These are phyloP conservation scores for Pestalotiopsis sp. DNA, from an alignment of 2,329 filamentous ascomycete species.

Conservation along the genomic window DNA sequence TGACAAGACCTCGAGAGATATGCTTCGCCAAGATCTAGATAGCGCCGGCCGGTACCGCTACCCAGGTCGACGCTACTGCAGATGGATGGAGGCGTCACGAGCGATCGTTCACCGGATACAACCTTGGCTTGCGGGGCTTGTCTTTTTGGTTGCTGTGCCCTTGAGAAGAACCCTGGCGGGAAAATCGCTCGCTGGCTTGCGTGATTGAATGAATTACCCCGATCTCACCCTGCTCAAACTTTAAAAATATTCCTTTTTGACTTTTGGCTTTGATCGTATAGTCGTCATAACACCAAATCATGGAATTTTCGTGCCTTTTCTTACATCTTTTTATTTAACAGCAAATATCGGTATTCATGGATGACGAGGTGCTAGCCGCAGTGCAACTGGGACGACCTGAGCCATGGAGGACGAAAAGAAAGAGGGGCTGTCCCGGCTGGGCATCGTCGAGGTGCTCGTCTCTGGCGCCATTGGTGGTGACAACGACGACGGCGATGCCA, in stretches of 20 bases:
- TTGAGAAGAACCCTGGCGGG: not conserved
- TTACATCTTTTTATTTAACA: not conserved
- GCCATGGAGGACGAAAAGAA: slow-evolving; percentile 7
- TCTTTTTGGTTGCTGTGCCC: not conserved
- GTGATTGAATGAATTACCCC: not conserved
- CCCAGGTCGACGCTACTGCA: not conserved
- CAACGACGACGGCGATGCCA: not conserved
- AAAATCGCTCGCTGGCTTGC: not conserved
- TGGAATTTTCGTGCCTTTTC: not conserved
- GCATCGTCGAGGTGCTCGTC: not conserved
- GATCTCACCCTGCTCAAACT: not conserved
- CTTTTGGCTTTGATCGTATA: not conserved
- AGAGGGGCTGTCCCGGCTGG: slow-evolving; percentile 7
- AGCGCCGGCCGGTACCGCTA: not conserved
- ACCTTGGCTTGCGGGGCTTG: not conserved
- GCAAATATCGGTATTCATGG: not conserved
- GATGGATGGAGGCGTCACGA: not conserved
- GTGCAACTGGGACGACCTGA: not conserved
- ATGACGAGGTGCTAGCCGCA: not conserved
- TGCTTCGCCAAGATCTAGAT: not conserved
- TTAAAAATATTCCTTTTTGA: not conserved
- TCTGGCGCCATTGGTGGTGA: not conserved
- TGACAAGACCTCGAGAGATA: not conserved
- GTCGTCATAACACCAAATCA: not conserved
- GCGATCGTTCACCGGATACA: not conserved